phyloP scores from a whole-genome alignment of 169 alveolate genomes.

The Plasmodium blacklocki region DNA sequence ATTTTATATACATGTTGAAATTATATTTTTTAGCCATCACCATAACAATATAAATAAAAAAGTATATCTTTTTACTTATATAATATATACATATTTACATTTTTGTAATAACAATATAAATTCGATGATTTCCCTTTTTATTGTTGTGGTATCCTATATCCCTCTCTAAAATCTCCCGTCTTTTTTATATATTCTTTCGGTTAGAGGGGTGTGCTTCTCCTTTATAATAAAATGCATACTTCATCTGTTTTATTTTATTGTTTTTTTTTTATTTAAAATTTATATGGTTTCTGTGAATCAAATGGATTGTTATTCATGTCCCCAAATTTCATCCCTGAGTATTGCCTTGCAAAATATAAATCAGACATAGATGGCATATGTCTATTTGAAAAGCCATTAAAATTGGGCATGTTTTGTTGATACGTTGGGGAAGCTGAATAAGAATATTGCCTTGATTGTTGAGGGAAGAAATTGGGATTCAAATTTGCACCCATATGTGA shows the following conservation, averaged over 20 bases:
- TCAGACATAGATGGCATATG: conserved; percentile 29
- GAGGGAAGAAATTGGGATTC: conserved; percentile 52
- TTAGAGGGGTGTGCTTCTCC: not conserved
- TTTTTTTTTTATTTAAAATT: conserved; percentile 9
- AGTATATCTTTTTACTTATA: not conserved
- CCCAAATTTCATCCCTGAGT: conserved; percentile 17
- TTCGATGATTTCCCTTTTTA: not conserved
- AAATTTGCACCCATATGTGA: conserved; percentile 6
- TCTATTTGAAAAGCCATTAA: conserved; percentile 4
- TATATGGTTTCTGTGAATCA: conserved; percentile 28
- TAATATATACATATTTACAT: not conserved
- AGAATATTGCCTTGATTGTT: conserved; percentile 50
- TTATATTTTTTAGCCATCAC: conserved; percentile 28
- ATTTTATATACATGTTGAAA: conserved; percentile 23
- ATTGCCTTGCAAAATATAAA: conserved; percentile 16
- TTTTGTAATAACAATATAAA: not conserved
- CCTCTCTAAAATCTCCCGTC: not conserved
- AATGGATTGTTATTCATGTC: conserved; percentile 36
- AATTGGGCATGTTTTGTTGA: conserved; percentile 32
- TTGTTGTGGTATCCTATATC: not conserved
- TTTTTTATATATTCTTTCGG: not conserved
- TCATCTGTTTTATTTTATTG: not conserved
- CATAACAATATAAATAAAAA: not conserved
- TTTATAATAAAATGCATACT: not conserved
- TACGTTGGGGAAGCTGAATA: conserved; percentile 24